phyloP scores from a whole-genome alignment of 257 asterid species.

The Nemophila menziesii region DNA sequence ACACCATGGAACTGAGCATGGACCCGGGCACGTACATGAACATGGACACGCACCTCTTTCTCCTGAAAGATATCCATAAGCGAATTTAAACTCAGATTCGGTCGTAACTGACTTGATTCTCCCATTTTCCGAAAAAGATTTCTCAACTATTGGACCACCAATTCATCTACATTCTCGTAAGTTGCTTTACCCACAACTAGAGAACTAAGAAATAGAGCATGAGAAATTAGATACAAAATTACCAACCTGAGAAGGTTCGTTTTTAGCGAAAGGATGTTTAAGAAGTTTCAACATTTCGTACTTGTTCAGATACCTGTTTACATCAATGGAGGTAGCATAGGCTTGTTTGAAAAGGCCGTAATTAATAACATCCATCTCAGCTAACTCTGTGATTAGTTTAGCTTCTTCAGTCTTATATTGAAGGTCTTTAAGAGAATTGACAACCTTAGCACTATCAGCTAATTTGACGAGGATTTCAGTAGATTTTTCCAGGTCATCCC shows the following conservation, averaged over 20 bases:
- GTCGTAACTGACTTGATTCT: constrained; percentile 38
- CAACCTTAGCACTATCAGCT: constrained; percentile 53
- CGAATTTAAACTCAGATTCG: constrained; percentile 59
- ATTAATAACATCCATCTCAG: constrained; percentile 51
- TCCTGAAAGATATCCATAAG: constrained; percentile 61
- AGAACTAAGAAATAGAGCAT: constrained; percentile 12
- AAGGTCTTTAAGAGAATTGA: constrained; percentile 60
- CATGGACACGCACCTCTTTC: constrained; percentile 83
- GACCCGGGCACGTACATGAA: no score
- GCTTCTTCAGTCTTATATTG: constrained; percentile 79
- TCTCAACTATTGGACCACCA: constrained; percentile 78
- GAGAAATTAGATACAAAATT: no score
- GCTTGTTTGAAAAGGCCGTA: constrained; percentile 71
- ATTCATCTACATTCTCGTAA: constrained; percentile 53
- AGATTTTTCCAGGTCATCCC: constrained; percentile 62
- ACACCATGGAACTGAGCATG: no score
- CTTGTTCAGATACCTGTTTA: constrained; percentile 47
- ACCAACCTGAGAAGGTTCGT: constrained; percentile 38
- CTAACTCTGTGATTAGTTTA: constrained; percentile 75
- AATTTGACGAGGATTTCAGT: constrained; percentile 47
- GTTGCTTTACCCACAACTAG: constrained; percentile 57
- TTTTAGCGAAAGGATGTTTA: constrained; percentile 55
- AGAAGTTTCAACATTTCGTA: constrained; percentile 68
- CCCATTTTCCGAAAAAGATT: constrained; percentile 28
- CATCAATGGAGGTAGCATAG: constrained; percentile 49